Base-by-base conservation (phyloP, 805 yeast genomes). In the Candida adriatica region DNA sequence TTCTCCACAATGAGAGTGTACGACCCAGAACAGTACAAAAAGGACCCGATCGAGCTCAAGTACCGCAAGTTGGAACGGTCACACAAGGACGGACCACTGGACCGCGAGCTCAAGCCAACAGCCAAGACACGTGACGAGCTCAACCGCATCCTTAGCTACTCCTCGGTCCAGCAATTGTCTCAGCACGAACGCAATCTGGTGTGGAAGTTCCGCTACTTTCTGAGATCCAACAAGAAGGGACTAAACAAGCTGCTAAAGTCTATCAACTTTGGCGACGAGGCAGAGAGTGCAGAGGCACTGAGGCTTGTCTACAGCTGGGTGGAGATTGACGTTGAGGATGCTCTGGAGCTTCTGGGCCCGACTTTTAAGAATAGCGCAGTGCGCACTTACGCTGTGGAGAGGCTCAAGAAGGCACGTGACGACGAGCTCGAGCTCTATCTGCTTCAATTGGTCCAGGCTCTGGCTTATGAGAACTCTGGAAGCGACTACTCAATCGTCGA, bases 181-280 rank as follows among this genome's bases (percentile, higher is more conserved):
- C 88, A 82, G 31, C 77, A 79, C 49, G 96, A 90, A 44, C 85
- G 82, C 60, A 85, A 86, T 42, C 58, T 86, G 48, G 68, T 90
- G 8, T 90, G 97, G 96, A 84, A 82, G 55, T 90, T 81, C 56
- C 61, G 97, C 33, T 92, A 83, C 58, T 88, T 78, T 55, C 58
- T 83, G 13, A 62, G 82, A n/a, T 70, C 77, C 32, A 76, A 76
- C 45, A 74, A 74, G 48, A 73, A 68, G 34, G 79, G 80, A 2
- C 61, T 84, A 34, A 79, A 88, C 17, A 90, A 90, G 55, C 79
- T 92, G 38, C 68, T 90, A 42, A 86, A 87, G 53, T 78, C 94
- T 26, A 82, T 88, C 13, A 79, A 88, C 44, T 83, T 96, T 84
- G 84, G 75, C 22, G 94, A 87, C 54, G 82, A 81, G 39, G 61